Conservation (phyloP, 2,329 filamentous ascomycete genomes). For the Beauveria sp. region DNA sequence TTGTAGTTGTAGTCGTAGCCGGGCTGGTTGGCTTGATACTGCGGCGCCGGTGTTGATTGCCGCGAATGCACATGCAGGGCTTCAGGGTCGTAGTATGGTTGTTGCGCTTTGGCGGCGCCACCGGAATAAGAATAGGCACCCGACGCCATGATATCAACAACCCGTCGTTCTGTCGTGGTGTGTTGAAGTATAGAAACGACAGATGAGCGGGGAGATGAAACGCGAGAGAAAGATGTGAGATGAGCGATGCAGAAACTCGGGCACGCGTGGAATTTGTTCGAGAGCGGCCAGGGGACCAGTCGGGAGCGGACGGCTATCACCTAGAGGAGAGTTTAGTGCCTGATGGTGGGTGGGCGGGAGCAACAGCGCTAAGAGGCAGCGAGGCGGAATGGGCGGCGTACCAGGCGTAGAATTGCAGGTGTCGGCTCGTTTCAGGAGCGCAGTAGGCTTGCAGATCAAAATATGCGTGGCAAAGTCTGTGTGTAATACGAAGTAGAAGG, state of each 20-base stretch:
- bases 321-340: constrained; percentile 4
- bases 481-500: neutral
- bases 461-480: neutral
- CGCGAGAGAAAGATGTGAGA: neutral
- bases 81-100: constrained; percentile 32
- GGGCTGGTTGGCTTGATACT: constrained; percentile 22
- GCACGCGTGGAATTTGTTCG: neutral
- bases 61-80: constrained; percentile 35
- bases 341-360: constrained; percentile 11
- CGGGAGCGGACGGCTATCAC: neutral
- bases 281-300: neutral
- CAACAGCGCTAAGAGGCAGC: neutral
- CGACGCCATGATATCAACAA: constrained; percentile 44
- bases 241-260: neutral
- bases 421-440: constrained; percentile 6
- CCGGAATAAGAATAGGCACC: constrained; percentile 53
- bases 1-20: constrained; percentile 7
- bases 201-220: neutral
- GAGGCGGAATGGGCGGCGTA: neutral
- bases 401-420: constrained; percentile 6
- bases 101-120: constrained; percentile 19
- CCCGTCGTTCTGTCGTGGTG: neutral
- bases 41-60: constrained; percentile 29
- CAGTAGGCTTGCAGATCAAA: neutral
- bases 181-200: neutral